Base-by-base conservation (phyloP, 2,329 filamentous ascomycete genomes). In the Fusarium nygamai region DNA sequence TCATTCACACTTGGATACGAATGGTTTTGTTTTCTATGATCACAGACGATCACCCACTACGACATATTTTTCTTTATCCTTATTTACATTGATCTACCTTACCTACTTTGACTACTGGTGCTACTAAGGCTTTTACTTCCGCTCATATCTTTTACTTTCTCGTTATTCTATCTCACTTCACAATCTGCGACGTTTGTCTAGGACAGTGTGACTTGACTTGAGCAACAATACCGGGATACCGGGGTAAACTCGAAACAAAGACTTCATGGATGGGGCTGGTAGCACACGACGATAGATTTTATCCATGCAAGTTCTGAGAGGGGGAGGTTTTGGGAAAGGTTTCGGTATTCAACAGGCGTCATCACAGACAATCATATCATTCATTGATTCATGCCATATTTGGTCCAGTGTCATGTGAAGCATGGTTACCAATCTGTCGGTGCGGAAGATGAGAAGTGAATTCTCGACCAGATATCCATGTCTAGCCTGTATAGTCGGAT, bases 41-140 rank as follows among this genome's bases (percentile, higher is more conserved):
- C 56, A 66, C 61, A 34, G 69, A 67, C 54, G 65, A 66, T 62
- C 62, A 51, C 50, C 69, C 33, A 58, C 60, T 38, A 74, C 63
- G 43, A 67, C 56, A 73, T 44, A 43, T 58, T 64, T 61, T 65
- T 61, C 56, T 51, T 69, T 50, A 69, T 50, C 41, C 16, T 56
- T 44, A 38, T 57, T 71, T 69, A 74, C 46, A 56, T 68, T 56
- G 34, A 58, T 33, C 33, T 56, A 69, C 63, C 54, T 39, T 71
- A 24, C 38, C 46, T 51, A 48, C 34, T 67, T 41, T 62, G 54
- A 50, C 51, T n/a, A 64, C 46, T 54, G 20, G 38, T 61, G 24
- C 48, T 36, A 54, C 61, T n/a, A 31, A 29, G 39, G 8, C 38
- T 57, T 54, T 57, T 48, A 31, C 65, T 31, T 47, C 27, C 47